phyloP scores from a whole-genome alignment of 192 early-diverging fungal species.

The Dispira simplex region DNA sequence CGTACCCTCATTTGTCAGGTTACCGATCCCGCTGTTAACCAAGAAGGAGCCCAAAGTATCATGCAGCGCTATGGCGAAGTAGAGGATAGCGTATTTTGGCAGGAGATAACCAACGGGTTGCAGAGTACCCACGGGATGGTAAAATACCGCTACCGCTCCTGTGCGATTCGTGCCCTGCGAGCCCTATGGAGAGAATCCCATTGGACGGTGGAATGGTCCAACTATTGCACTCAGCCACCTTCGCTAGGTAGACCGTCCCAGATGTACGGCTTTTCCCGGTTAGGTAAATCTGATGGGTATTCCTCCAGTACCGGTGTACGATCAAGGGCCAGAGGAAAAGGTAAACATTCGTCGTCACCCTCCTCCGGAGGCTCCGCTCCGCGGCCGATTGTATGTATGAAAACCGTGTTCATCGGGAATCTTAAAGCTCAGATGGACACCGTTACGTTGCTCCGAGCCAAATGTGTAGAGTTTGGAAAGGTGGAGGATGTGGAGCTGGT shows the following conservation, averaged over 20 bases:
- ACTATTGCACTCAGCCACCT: not conserved
- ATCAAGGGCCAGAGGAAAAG: not conserved
- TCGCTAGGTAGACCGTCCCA: not conserved
- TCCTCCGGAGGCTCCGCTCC: not conserved
- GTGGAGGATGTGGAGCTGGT: not conserved
- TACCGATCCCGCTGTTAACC: not conserved
- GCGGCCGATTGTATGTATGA: not conserved
- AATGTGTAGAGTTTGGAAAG: not conserved
- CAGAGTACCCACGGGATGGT: not conserved
- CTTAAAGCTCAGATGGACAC: not conserved
- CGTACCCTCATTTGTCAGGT: constrained; percentile 8
- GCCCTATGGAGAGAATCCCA: not conserved
- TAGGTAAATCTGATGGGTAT: not conserved
- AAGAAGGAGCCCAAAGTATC: not conserved
- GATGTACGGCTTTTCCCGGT: not conserved
- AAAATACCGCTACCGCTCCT: not conserved
- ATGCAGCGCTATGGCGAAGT: not conserved
- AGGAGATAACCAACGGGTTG: not conserved
- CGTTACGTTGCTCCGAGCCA: not conserved
- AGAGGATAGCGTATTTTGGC: not conserved
- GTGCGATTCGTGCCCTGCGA: not conserved
- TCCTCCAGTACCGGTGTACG: not conserved
- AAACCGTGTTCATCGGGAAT: not conserved
- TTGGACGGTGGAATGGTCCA: not conserved
- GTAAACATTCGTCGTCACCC: not conserved